phyloP scores from a whole-genome alignment of 495 filamentous ascomycete species.

The Talaromyces thailandensis region DNA sequence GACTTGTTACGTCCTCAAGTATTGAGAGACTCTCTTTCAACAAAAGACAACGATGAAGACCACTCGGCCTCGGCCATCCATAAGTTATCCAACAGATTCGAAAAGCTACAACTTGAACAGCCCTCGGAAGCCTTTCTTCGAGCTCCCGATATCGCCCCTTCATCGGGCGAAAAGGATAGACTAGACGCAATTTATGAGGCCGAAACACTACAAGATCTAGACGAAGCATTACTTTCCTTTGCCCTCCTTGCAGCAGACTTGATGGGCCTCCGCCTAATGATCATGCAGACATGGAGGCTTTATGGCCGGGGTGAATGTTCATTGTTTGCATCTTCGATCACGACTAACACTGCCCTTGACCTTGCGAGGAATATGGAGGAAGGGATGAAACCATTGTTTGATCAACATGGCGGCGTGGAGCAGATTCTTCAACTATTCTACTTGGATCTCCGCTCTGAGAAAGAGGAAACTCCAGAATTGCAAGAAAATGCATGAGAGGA shows the following conservation, averaged over 20 bases:
- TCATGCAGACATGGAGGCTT: neutral
- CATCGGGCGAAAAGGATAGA: neutral
- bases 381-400: too few relatives aligned
- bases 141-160: conserved; percentile 15
- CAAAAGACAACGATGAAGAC: neutral
- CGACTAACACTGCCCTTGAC: too few relatives aligned
- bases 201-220: conserved; percentile 14
- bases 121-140: conserved; percentile 25
- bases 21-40: neutral
- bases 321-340: too few relatives aligned
- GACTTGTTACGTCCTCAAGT: conserved; percentile 19
- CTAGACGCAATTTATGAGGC: conserved; percentile 21
- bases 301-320: too few relatives aligned
- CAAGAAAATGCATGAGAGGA: too few relatives aligned
- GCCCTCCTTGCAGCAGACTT: conserved; percentile 13
- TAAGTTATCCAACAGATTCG: conserved; percentile 12
- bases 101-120: conserved; percentile 21
- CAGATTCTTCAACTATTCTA: too few relatives aligned
- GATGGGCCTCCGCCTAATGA: conserved; percentile 10
- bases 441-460: too few relatives aligned
- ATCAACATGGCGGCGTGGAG: too few relatives aligned
- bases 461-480: too few relatives aligned
- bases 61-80: neutral
- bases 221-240: conserved; percentile 15
- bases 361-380: too few relatives aligned